A percentile compares a stretch with the other conserved stretches of the same genome.
These are phyloP conservation scores for Clonostachys rhizophaga DNA, from an alignment of 2,329 filamentous ascomycete genomes.

Conservation along the genomic window DNA sequence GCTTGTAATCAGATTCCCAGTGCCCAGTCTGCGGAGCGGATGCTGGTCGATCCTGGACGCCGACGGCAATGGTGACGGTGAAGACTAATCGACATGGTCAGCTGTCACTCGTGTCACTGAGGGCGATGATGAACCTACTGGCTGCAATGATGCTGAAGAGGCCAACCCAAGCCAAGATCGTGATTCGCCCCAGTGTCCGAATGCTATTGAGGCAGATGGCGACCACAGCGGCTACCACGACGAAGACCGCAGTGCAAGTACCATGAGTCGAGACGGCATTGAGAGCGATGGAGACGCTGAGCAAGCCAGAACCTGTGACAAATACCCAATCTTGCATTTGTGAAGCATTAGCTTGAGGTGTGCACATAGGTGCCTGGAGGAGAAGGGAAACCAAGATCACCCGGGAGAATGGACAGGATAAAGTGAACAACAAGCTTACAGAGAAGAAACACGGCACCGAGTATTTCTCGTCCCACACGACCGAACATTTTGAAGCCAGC, in stretches of 20 bases:
- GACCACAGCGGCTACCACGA: slow-evolving; percentile 21
- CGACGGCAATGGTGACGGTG: slow-evolving; percentile 19
- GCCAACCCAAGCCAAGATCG: slow-evolving; percentile 23
- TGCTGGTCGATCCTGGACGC: slow-evolving; percentile 16
- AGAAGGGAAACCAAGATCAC: too few relatives aligned
- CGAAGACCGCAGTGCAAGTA: slow-evolving; percentile 31
- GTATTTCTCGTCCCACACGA: slow-evolving; percentile 31
- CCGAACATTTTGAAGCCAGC: slow-evolving; percentile 44
- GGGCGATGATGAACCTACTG: slow-evolving; percentile 23
- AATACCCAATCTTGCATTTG: slow-evolving; percentile 21
- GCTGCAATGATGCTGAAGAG: slow-evolving; percentile 27
- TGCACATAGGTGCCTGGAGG: background rate
- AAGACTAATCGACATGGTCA: slow-evolving; percentile 23
- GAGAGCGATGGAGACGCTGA: slow-evolving; percentile 29
- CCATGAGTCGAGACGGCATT: slow-evolving; percentile 32
- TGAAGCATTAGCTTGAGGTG: slow-evolving; percentile 31
- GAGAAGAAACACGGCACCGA: slow-evolving; percentile 26
- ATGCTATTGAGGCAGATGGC: slow-evolving; percentile 22
- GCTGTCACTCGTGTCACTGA: slow-evolving; percentile 19
- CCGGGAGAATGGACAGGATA: background rate
- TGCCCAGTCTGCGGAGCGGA: slow-evolving; percentile 12
- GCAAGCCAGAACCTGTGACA: slow-evolving; percentile 27
- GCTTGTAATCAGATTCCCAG: slow-evolving; percentile 18
- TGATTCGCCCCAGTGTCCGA: slow-evolving; percentile 20
- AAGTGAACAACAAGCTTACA: slow-evolving; percentile 9